Conservation (phyloP, 352 stramenopile genomes). For the Phytophthora pini region DNA sequence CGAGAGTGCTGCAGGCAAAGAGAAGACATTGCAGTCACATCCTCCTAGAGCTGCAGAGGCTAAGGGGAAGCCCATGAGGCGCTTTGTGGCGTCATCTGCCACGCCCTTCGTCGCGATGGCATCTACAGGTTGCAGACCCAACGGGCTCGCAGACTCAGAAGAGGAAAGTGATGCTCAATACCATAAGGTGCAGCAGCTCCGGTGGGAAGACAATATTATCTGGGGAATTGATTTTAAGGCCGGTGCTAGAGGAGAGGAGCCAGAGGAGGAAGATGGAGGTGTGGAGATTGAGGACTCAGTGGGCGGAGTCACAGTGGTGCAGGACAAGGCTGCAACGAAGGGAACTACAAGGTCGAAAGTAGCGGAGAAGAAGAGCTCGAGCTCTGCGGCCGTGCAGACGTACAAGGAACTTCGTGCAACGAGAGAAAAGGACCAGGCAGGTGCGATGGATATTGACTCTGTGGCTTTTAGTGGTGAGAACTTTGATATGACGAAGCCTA, state of each 20-base stretch:
- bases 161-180: slow-evolving; percentile 67
- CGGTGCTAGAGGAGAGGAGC: slow-evolving; percentile 24
- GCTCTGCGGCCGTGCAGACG: slow-evolving; percentile 20
- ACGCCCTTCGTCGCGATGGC: slow-evolving; percentile 68
- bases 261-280: slow-evolving; percentile 25
- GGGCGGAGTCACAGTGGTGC: slow-evolving; percentile 29
- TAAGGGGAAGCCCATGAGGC: slow-evolving; percentile 80
- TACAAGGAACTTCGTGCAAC: slow-evolving; percentile 46
- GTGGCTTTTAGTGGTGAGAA: slow-evolving; percentile 23
- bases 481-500: slow-evolving; percentile 83
- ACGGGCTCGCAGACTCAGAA: slow-evolving; percentile 20
- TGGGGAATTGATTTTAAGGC: slow-evolving; percentile 72
- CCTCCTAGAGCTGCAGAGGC: slow-evolving; percentile 32
- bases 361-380: slow-evolving; percentile 16
- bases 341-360: background rate
- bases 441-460: background rate
- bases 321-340: slow-evolving; percentile 14
- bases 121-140: slow-evolving; percentile 11
- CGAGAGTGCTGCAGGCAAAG: slow-evolving; percentile 45
- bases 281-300: slow-evolving; percentile 65
- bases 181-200: slow-evolving; percentile 81
- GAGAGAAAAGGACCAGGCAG: slow-evolving; percentile 20
- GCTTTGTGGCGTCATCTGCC: slow-evolving; percentile 61
- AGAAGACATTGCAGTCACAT: slow-evolving; percentile 49
- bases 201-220: slow-evolving; percentile 84